Percentiles rank a stretch among this genome's conserved stretches.
Evolutionary conservation across 495 filamentous ascomycete species (phyloP).

Genomic region (Lasiosphaeriaceae sp.): DNA sequence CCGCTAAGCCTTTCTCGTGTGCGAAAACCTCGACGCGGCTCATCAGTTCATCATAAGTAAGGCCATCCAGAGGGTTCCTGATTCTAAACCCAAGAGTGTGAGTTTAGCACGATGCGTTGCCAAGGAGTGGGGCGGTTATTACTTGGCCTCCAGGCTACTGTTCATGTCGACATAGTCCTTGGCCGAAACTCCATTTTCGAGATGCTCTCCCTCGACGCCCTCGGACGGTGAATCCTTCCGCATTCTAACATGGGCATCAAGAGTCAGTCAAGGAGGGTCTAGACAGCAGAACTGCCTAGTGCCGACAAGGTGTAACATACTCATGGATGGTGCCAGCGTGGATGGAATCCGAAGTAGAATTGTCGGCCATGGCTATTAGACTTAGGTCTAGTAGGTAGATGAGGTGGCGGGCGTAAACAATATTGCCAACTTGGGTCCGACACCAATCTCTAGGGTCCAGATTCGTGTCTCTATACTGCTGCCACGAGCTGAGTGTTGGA

Average conservation of each 20-base stretch:
- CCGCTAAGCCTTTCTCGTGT: conserved; percentile 44
- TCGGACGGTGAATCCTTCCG: too few relatives aligned
- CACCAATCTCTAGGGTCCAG: too few relatives aligned
- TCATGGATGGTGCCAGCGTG: not conserved
- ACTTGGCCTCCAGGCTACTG: conserved; percentile 44
- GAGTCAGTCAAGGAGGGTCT: not conserved
- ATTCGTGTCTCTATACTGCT: too few relatives aligned
- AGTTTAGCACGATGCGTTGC: not conserved
- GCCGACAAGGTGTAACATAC: not conserved
- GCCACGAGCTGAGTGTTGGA: too few relatives aligned
- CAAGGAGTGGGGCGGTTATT: not conserved
- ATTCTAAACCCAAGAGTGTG: conserved; percentile 14
- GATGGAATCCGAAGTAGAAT: not conserved
- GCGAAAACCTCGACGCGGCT: conserved; percentile 54
- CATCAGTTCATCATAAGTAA: conserved; percentile 51
- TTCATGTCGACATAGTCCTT: conserved; percentile 38
- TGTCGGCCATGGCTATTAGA: not conserved
- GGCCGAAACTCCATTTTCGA: conserved; percentile 30
- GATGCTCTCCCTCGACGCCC: conserved; percentile 27
- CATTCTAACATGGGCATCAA: too few relatives aligned
- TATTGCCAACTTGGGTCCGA: too few relatives aligned
- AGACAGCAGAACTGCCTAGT: not conserved
- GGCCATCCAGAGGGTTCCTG: conserved; percentile 55
- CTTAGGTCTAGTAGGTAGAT: too few relatives aligned
- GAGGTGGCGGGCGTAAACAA: too few relatives aligned